Conservation (phyloP, 768 basidiomycete species). For the Leucocoprinus birnbaumii region DNA sequence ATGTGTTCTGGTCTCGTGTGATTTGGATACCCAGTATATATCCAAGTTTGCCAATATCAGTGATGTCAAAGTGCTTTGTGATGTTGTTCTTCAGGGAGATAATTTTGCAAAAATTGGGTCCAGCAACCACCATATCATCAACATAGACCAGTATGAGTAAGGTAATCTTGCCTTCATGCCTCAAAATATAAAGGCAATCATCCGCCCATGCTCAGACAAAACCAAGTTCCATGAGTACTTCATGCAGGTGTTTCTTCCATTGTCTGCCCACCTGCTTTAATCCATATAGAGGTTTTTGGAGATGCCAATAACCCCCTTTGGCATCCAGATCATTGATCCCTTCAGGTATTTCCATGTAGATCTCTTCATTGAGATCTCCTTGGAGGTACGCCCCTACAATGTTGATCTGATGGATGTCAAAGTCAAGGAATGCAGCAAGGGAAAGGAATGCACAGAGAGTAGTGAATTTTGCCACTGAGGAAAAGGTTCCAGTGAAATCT, state of each 20-base stretch:
- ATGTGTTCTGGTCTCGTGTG: conserved; percentile 13
- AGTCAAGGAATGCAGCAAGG: conserved; percentile 13
- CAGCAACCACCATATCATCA: conserved; percentile 14
- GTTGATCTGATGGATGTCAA: conserved; percentile 17
- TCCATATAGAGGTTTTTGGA: conserved; percentile 30
- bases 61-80: conserved; percentile 15
- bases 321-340: conserved; percentile 14
- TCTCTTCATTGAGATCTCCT: conserved; percentile 22
- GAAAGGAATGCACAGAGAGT: conserved; percentile 19
- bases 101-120: neutral
- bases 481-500: conserved; percentile 30
- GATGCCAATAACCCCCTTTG: conserved; percentile 12
- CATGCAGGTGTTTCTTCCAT: conserved; percentile 22
- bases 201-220: conserved; percentile 13
- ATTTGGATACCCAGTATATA: conserved; percentile 27
- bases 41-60: conserved; percentile 23
- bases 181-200: conserved; percentile 16
- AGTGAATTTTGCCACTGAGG: conserved; percentile 20
- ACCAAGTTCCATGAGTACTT: neutral
- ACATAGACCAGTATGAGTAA: conserved; percentile 14
- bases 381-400: conserved; percentile 23
- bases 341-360: conserved; percentile 23
- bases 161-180: neutral
- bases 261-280: conserved; percentile 29
- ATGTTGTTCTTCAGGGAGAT: conserved; percentile 7